Percentiles rank a stretch among this genome's conserved stretches.
These are phyloP conservation scores for Cicer chorassanicum DNA, from an alignment of 306 rosid species.

Conservation along the genomic window DNA sequence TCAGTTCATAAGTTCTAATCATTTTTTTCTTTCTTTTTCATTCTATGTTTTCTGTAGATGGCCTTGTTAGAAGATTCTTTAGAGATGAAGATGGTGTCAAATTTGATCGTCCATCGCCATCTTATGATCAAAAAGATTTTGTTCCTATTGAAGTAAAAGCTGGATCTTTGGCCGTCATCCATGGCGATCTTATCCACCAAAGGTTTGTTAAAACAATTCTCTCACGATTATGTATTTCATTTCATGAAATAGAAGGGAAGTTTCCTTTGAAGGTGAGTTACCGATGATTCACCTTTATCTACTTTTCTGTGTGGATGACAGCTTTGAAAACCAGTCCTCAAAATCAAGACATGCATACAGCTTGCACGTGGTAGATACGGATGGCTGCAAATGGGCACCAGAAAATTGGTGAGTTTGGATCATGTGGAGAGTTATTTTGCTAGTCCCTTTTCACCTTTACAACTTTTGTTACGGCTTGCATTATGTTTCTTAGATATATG, in stretches of 20 bases:
- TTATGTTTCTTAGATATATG: background rate
- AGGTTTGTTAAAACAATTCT: slow-evolving; percentile 60
- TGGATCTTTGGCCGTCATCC: slow-evolving; percentile 86
- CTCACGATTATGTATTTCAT: slow-evolving; percentile 29
- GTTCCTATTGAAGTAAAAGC: slow-evolving; percentile 93
- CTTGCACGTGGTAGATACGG: slow-evolving; percentile 84
- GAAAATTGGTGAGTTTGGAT: slow-evolving; percentile 78
- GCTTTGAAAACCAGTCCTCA: slow-evolving; percentile 88
- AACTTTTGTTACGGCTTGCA: slow-evolving; percentile 1
- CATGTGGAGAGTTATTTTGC: background rate
- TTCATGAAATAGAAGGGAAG: slow-evolving; percentile 1
- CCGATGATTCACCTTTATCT: slow-evolving; percentile 21
- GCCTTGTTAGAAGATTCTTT: slow-evolving; percentile 85
- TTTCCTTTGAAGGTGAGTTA: slow-evolving; percentile 22
- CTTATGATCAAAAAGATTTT: slow-evolving; percentile 74
- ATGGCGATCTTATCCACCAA: slow-evolving; percentile 97
- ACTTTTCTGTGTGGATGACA: slow-evolving; percentile 47
- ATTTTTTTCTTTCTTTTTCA: background rate
- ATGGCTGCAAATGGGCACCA: slow-evolving; percentile 90
- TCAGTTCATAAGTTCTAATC: slow-evolving; percentile 32
- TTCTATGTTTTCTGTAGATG: slow-evolving; percentile 57
- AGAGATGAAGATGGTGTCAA: slow-evolving; percentile 78
- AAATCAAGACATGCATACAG: slow-evolving; percentile 96
- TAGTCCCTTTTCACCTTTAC: slow-evolving; percentile 1
- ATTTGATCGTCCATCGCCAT: slow-evolving; percentile 80